phyloP scores from a whole-genome alignment of 192 early-diverging fungal genomes.

The Gigaspora rosea region DNA sequence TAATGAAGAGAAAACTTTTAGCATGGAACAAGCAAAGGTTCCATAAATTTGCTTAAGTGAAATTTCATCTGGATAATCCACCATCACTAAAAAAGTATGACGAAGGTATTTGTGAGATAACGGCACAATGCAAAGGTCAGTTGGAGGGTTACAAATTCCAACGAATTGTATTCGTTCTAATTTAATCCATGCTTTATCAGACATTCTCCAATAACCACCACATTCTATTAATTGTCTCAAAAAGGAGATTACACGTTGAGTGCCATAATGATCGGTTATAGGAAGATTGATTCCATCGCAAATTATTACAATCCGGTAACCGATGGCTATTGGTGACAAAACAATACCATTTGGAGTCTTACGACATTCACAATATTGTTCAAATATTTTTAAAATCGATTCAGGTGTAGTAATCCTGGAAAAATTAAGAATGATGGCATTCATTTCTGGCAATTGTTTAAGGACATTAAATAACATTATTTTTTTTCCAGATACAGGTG shows the following conservation, averaged over 20 bases:
- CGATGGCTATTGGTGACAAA: slow-evolving; percentile 78
- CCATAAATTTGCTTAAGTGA: slow-evolving; percentile 96
- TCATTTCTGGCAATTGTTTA: slow-evolving; percentile 90
- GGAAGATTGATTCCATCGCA: slow-evolving; percentile 99
- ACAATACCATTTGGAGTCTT: slow-evolving; percentile 92
- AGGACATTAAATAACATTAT: slow-evolving; percentile 98
- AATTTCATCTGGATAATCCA: slow-evolving; percentile 94
- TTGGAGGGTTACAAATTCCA: slow-evolving; percentile 99
- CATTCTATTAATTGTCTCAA: slow-evolving; percentile 93
- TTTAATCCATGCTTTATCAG: slow-evolving; percentile 91
- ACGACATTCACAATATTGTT: slow-evolving; percentile 97
- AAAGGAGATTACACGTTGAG: slow-evolving; percentile 97
- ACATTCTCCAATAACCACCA: slow-evolving; percentile 94
- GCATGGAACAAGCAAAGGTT: slow-evolving; percentile 87
- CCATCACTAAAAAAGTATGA: slow-evolving; percentile 94
- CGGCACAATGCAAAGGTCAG: slow-evolving; percentile 96
- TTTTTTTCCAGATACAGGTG: slow-evolving; percentile 98
- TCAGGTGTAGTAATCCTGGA: slow-evolving; percentile 97
- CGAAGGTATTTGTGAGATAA: slow-evolving; percentile 95
- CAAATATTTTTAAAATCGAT: slow-evolving; percentile 91
- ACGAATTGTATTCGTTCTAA: slow-evolving; percentile 99
- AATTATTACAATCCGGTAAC: slow-evolving; percentile 96
- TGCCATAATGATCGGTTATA: slow-evolving; percentile 93
- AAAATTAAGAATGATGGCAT: slow-evolving; percentile 98
- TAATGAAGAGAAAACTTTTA: slow-evolving; percentile 89